Percentiles rank a stretch among this genome's conserved stretches.
Conservation (phyloP, 768 basidiomycete species). For the Termitomyces sp. region DNA sequence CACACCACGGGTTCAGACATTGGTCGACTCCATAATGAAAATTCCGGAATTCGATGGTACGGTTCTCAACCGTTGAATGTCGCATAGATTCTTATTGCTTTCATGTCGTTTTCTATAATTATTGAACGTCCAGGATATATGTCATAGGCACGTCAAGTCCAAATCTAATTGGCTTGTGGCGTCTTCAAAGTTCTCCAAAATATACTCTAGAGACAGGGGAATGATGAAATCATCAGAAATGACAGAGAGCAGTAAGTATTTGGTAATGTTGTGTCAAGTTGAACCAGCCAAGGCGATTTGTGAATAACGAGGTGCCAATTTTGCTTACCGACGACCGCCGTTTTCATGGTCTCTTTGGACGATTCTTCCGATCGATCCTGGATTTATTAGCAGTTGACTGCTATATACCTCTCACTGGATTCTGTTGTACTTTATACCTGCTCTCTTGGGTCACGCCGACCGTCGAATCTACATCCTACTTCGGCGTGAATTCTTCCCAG, state of each 20-base stretch:
- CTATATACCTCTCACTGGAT: neutral
- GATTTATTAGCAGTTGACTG: slow-evolving; percentile 1
- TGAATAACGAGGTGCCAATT: neutral
- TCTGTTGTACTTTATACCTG: slow-evolving; percentile 6
- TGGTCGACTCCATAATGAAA: too few species aligned
- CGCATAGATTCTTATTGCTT: too few species aligned
- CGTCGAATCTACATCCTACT: neutral
- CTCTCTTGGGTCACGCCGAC: neutral
- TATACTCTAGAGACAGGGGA: neutral
- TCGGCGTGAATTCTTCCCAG: slow-evolving; percentile 1
- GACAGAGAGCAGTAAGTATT: too few species aligned
- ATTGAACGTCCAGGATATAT: too few species aligned
- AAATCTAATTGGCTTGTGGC: too few species aligned
- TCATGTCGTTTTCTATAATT: too few species aligned
- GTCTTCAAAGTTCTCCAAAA: too few species aligned
- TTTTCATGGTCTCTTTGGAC: slow-evolving; percentile 9
- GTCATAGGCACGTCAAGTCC: too few species aligned
- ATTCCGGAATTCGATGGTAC: too few species aligned
- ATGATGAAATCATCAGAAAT: neutral
- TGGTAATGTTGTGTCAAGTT: slow-evolving; percentile 17
- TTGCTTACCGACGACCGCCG: slow-evolving; percentile 6
- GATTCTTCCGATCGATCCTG: neutral
- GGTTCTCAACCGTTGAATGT: too few species aligned
- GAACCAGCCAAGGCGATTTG: slow-evolving; percentile 5
- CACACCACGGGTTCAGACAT: too few species aligned